Evolutionary conservation across 2,329 filamentous ascomycete genomes (phyloP), one percentile per base, ranked within the genome.

Genomic region (Immersiporthe knoxdaviesiana): DNA sequence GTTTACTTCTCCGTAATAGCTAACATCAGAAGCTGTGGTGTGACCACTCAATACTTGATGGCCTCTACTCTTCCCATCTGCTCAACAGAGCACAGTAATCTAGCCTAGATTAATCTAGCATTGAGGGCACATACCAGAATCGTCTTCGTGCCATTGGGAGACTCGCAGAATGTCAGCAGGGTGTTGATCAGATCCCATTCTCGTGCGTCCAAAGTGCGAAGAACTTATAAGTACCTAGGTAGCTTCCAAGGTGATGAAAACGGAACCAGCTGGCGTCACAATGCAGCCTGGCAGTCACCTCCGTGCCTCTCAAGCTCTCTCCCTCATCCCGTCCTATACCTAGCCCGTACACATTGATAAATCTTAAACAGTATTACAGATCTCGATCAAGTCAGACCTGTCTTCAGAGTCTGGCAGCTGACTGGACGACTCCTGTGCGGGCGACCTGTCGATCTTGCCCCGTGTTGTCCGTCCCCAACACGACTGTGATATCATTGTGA

Each of bases 391-490:
- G 3, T 14, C 16, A 32, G n/a, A 11, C 18, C 4, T 14, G 32
- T 14, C 35, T 32, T 60, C 21, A 24, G 24, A 39, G 3, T 30
- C 52, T 30, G 5, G 27, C 14, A 30, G 52, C 52, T 56, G 52
- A 56, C 52, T 56, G 52, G 52, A 56, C 52, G 16, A 6, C 12
- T 30, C 24, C 24, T 56, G 52, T 56, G 52, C 27, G 8, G 3
- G 24, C 58, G 32, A 37, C 35, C n/a, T n/a, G 58, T 60, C 58
- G 58, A 60, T 60, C 58, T 60, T 60, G 58, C 58, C n/a, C 58
- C n/a, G 7, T 60, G 58, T 60, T 11, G 58, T 37, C 27, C 30
- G 24, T 58, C 54, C 35, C 11, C 27, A 32, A 11, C 16, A 18
- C 32, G 21, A 21, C 32, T 60, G 30, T 60, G 58, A 60, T 39